Base-by-base conservation (phyloP, 148 eudicot genomes). In the Dysphania ambrosioides region DNA sequence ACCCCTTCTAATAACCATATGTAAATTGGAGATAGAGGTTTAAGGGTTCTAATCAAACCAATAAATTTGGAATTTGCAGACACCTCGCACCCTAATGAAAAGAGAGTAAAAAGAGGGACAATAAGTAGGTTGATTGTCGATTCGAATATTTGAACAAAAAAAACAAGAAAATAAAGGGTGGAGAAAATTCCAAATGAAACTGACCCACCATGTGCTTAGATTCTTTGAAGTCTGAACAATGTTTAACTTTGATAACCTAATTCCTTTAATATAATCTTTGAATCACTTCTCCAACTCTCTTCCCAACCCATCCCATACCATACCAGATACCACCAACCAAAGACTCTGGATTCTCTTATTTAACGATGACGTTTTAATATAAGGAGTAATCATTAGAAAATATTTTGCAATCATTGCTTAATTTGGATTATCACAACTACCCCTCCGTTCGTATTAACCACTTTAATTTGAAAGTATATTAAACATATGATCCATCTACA, bases 131-230 rank as follows among this genome's bases (percentile, higher is more conserved):
- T 56, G 60, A 56, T 56, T 56, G 29, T 21, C 60, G 0, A 27
- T 64, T 34, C 7, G 36, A 72, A 44, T 47, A 29, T 66, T 38
- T 67, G 34, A 36, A 35, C n/a, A 29, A 61, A 19, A 68, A 1
- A 27, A 16, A 15, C 4, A 35, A 56, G 0, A 1, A 26, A 41
- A 19, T 5, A 30, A 0, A 63, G 19, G 8, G 59, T 30, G 32
- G 34, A 63, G 23, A 74, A 23, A 4, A n/a, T 69, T 47, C 2
- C 2, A 34, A 23, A 31, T 29, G 12, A 24, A n/a, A 36, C 40
- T 56, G 38, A 70, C 63, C 77, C 49, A 79, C 79, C 83, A 80
- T 75, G 82, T 80, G 82, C 76, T 71, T 75, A 36, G 72, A 71
- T 71, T 75, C 72, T 63, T 31, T 67, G 9, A 34, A 75, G 66